Evolutionary conservation across 352 stramenopile species (phyloP), one percentile per base, ranked within the genome.

Genomic region (Globisporangium echinulatum): DNA sequence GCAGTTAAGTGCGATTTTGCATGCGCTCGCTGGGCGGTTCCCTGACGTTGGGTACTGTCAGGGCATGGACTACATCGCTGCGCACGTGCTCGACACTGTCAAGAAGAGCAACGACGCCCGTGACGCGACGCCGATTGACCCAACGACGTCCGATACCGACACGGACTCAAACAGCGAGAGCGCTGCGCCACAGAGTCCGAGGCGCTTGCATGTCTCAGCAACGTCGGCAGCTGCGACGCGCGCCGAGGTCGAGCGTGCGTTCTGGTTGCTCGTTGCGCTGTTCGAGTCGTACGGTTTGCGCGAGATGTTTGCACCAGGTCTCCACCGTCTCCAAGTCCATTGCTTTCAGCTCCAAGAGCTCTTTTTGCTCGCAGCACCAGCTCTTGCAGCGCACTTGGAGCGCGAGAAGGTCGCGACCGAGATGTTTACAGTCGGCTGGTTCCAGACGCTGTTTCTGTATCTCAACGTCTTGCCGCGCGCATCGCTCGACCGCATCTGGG

Each of bases 341-440:
- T 95, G 85, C 63, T 95, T 89, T 62, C 83, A 95, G 68, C 80
- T 71, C 39, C 83, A 90, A 59, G 70, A 73, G 7, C 59, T 92
- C 5, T 79, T 93, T 51, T 74, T 90, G 44, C 53, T 90, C 36
- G 69, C 70, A 0, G 56, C 84, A 5, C 85, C 85, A 17, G 68
- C 54, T 48, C 63, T 95, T 17, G 73, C 71, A 1, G 75, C 79
- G 43, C 84, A 93, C 59, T 92, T 95, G 65, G 77, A 77, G n/a
- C 61, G 51, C 9, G 82, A 95, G 50, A 86, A 87, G 44, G 76
- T 95, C 14, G 75, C 88, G 49, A 76, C 90, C 49, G 83, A 95
- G 58, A 93, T 95, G 85, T 95, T 92, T 53, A 82, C 83, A 17
- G 84, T 95, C 38, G 85, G 85, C 44, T 95, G 85, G 85, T 95